phyloP scores from a whole-genome alignment of 2,329 filamentous ascomycete genomes.

The Didymella pomorum region DNA sequence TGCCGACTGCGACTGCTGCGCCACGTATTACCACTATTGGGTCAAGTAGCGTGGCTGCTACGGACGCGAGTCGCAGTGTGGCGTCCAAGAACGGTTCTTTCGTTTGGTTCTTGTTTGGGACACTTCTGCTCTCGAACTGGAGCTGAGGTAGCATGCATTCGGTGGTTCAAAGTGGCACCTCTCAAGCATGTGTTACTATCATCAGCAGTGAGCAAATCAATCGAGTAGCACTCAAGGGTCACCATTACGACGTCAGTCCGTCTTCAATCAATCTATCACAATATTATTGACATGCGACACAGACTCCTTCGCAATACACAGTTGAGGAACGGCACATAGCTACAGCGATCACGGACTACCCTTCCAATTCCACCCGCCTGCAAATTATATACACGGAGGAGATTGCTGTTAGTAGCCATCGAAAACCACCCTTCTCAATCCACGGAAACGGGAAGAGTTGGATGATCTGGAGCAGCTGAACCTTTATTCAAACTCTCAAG shows the following conservation, averaged over 20 bases:
- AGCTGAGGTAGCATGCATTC: background rate
- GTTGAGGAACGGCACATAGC: too few relatives aligned
- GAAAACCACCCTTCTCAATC: background rate
- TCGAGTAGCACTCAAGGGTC: too few relatives aligned
- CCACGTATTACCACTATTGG: background rate
- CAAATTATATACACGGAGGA: too few relatives aligned
- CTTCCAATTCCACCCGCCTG: too few relatives aligned
- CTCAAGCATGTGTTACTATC: too few relatives aligned
- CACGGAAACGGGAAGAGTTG: constrained; percentile 5
- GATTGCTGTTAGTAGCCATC: background rate
- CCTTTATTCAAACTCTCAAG: constrained; percentile 11
- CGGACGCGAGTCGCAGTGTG: background rate
- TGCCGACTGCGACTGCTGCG: background rate
- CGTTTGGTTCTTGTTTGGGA: background rate
- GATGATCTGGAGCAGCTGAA: constrained; percentile 16
- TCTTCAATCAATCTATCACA: background rate
- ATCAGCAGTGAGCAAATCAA: too few relatives aligned
- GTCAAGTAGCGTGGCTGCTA: background rate
- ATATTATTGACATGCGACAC: background rate
- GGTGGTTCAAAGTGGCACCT: too few relatives aligned
- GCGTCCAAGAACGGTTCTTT: background rate
- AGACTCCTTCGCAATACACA: too few relatives aligned
- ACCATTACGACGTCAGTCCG: too few relatives aligned
- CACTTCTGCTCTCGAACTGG: background rate
- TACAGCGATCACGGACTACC: too few relatives aligned